Percentiles rank a stretch among this genome's conserved stretches.
These are phyloP conservation scores for Penicillium vulpinum DNA, from an alignment of 2,329 filamentous ascomycete species.

Conservation along the genomic window DNA sequence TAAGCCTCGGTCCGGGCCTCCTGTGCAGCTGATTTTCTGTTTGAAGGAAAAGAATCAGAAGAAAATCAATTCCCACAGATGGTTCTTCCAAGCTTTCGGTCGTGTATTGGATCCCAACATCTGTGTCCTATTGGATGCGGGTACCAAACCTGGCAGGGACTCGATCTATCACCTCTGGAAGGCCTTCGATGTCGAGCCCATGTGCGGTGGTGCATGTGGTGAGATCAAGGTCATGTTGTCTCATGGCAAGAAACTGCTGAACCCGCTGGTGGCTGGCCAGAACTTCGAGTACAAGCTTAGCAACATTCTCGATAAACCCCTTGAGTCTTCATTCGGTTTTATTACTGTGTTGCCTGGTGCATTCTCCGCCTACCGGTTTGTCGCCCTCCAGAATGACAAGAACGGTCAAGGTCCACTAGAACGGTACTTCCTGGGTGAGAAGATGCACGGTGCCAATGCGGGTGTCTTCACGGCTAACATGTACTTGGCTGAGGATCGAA, in stretches of 20 bases:
- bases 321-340: slow-evolving; percentile 97
- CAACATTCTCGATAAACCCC: slow-evolving; percentile 96
- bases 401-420: slow-evolving; percentile 88
- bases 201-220: slow-evolving; percentile 95
- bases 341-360: slow-evolving; percentile 95
- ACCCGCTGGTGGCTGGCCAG: slow-evolving; percentile 91
- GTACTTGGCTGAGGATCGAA: slow-evolving; percentile 55
- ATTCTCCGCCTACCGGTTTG: slow-evolving; percentile 95
- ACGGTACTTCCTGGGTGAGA: slow-evolving; percentile 96
- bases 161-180: slow-evolving; percentile 99
- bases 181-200: slow-evolving; percentile 94
- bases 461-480: slow-evolving; percentile 95
- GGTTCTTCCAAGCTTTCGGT: slow-evolving; percentile 98
- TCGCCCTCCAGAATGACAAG: slow-evolving; percentile 95
- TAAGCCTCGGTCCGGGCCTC: slow-evolving; percentile 77
- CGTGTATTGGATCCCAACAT: slow-evolving; percentile 91
- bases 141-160: slow-evolving; percentile 88
- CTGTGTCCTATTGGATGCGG: slow-evolving; percentile 92
- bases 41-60: slow-evolving; percentile 99
- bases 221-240: slow-evolving; percentile 98
- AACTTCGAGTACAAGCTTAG: slow-evolving; percentile 99
- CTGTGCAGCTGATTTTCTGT: slow-evolving; percentile 96
- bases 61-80: slow-evolving; percentile 99
- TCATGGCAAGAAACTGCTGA: slow-evolving; percentile 81
- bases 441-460: slow-evolving; percentile 87